Evolutionary conservation across 805 yeast species (phyloP).

Genomic region (Metschnikowia lochheadii): DNA sequence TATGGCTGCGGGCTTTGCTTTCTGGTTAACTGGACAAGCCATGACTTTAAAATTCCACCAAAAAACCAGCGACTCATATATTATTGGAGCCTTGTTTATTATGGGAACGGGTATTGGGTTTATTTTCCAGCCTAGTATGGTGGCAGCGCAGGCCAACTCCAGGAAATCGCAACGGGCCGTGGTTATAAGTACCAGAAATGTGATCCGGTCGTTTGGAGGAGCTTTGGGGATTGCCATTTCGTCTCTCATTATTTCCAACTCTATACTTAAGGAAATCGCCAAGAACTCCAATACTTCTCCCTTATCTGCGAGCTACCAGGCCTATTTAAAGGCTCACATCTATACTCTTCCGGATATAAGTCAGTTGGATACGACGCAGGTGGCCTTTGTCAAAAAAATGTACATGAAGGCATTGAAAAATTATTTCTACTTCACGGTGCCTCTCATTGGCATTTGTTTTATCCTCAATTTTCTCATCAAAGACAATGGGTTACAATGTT

Average conservation of each 20-base stretch:
- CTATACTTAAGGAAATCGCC: slow-evolving; percentile 24
- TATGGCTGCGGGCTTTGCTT: slow-evolving; percentile 37
- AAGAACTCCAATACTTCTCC: background rate
- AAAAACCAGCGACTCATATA: slow-evolving; percentile 29
- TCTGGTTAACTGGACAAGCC: slow-evolving; percentile 42
- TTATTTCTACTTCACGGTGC: slow-evolving; percentile 32
- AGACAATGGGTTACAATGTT: slow-evolving; percentile 37
- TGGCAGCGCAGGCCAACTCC: slow-evolving; percentile 54
- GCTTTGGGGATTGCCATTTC: slow-evolving; percentile 53
- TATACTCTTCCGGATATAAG: slow-evolving; percentile 26
- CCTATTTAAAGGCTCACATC: slow-evolving; percentile 25
- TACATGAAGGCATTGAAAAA: slow-evolving; percentile 27
- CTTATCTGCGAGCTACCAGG: slow-evolving; percentile 14
- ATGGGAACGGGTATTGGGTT: slow-evolving; percentile 43
- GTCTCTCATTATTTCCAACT: slow-evolving; percentile 36
- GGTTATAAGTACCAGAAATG: slow-evolving; percentile 54
- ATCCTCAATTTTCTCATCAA: slow-evolving; percentile 28
- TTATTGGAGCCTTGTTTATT: slow-evolving; percentile 36
- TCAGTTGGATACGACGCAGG: slow-evolving; percentile 20
- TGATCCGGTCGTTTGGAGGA: slow-evolving; percentile 58
- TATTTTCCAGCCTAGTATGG: slow-evolving; percentile 53
- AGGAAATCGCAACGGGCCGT: slow-evolving; percentile 52
- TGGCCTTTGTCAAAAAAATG: slow-evolving; percentile 19
- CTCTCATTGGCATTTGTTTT: slow-evolving; percentile 34
- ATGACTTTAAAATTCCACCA: slow-evolving; percentile 32